Conservation (phyloP, 139 green algal species). For the Closterium sp. region DNA sequence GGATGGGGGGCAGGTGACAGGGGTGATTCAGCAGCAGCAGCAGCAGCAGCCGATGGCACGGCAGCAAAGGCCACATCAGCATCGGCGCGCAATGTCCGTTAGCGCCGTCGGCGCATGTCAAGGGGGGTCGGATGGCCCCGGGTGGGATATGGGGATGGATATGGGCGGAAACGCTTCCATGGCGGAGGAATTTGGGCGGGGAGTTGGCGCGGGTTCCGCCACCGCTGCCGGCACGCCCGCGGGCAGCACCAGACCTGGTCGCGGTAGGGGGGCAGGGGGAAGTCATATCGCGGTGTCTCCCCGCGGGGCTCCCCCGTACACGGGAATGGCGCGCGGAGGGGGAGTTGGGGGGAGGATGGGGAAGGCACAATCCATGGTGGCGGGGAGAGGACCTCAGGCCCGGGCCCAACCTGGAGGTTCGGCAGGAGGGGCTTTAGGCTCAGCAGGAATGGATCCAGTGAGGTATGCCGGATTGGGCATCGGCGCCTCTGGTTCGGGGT, state of each 20-base stretch:
- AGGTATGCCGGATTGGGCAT: neutral
- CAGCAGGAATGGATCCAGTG: neutral
- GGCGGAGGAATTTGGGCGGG: neutral
- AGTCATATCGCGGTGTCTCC: neutral
- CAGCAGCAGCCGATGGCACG: neutral
- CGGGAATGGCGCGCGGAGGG: neutral
- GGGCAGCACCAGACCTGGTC: neutral
- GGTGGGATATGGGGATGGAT: neutral
- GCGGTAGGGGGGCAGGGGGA: neutral
- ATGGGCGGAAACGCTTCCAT: neutral
- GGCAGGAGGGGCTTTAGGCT: neutral
- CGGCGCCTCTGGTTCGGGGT: neutral
- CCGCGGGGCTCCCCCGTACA: neutral
- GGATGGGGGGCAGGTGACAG: neutral
- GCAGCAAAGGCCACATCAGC: neutral
- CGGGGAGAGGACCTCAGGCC: neutral
- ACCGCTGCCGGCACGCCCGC: too few species aligned
- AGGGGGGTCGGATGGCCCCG: neutral
- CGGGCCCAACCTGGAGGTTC: neutral
- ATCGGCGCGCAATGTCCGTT: neutral
- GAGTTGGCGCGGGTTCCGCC: neutral
- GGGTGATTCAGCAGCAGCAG: neutral
- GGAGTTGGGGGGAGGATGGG: neutral
- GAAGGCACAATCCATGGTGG: neutral
- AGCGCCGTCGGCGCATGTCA: neutral